Conservation (phyloP, 2,329 filamentous ascomycete genomes). For the Fusarium agapanthi region DNA sequence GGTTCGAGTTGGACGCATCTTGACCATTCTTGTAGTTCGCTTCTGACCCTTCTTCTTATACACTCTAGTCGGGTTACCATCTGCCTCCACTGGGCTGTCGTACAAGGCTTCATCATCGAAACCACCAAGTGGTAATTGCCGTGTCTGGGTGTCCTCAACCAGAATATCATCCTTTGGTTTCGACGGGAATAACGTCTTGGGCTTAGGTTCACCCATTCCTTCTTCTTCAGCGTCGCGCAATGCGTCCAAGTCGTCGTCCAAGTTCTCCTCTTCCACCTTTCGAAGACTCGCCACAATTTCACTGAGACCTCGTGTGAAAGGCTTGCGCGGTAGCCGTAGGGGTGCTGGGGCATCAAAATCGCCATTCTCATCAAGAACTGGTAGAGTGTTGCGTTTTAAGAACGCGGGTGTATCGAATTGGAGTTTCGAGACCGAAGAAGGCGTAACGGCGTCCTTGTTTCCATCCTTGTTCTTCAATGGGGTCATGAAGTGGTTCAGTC, state of each 20-base stretch:
- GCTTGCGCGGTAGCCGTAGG: slow-evolving; percentile 64
- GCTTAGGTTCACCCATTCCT: slow-evolving; percentile 37
- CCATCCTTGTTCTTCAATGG: slow-evolving; percentile 63
- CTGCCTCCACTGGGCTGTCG: slow-evolving; percentile 64
- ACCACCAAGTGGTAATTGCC: slow-evolving; percentile 61
- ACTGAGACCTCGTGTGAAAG: slow-evolving; percentile 75
- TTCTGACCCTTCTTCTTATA: slow-evolving; percentile 90
- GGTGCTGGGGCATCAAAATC: slow-evolving; percentile 59
- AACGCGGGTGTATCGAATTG: slow-evolving; percentile 77
- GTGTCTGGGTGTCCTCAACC: slow-evolving; percentile 55
- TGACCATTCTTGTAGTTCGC: slow-evolving; percentile 75
- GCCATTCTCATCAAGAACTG: slow-evolving; percentile 65
- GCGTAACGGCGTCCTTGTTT: slow-evolving; percentile 54
- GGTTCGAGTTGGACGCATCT: slow-evolving; percentile 64
- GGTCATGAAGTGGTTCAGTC: slow-evolving; percentile 71
- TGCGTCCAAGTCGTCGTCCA: slow-evolving; percentile 79
- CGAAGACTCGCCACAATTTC: slow-evolving; percentile 76
- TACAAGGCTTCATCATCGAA: slow-evolving; percentile 71
- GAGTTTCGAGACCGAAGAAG: slow-evolving; percentile 62
- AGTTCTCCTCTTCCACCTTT: slow-evolving; percentile 72
- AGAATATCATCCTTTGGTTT: slow-evolving; percentile 49
- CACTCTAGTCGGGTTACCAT: slow-evolving; percentile 67
- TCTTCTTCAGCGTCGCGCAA: slow-evolving; percentile 74
- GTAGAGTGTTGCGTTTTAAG: slow-evolving; percentile 60
- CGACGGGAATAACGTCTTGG: slow-evolving; percentile 33